Conservation (phyloP, 306 rosid species). For the Ammopiptanthus mongolicus region DNA sequence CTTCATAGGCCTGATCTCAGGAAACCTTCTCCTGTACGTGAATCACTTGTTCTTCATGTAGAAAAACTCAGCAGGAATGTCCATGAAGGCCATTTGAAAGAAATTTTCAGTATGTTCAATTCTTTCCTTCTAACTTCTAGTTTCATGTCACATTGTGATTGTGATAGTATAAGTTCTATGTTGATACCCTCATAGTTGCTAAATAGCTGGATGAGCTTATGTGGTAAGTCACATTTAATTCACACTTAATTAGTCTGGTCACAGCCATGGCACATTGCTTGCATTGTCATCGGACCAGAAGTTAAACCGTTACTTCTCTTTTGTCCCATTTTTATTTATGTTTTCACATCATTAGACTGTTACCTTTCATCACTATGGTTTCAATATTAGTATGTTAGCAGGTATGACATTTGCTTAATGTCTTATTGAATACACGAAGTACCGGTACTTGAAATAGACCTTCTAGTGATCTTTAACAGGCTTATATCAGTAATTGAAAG, state of each 20-base stretch:
- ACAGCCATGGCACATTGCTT: background rate
- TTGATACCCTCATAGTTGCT: background rate
- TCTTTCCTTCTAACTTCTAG: background rate
- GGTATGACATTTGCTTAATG: background rate
- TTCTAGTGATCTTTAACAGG: background rate
- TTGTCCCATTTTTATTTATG: background rate
- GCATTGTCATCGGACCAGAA: background rate
- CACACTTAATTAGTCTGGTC: background rate
- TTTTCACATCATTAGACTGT: background rate
- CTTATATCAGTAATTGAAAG: background rate
- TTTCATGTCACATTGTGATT: background rate
- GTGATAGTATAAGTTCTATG: background rate
- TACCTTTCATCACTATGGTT: background rate
- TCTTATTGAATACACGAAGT: background rate
- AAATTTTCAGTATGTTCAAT: conserved; percentile 75
- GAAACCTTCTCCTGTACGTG: conserved; percentile 81
- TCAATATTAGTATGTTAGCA: background rate
- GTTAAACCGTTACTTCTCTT: background rate
- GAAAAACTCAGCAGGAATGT: conserved; percentile 95
- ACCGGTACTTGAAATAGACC: background rate
- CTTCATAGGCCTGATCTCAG: conserved; percentile 36
- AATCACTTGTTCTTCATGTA: conserved; percentile 79
- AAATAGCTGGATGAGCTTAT: background rate
- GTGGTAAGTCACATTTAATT: background rate
- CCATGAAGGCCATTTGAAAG: conserved; percentile 89